phyloP scores from a whole-genome alignment of 1,284 basidiomycete genomes.

The Thecaphora thlaspeos region DNA sequence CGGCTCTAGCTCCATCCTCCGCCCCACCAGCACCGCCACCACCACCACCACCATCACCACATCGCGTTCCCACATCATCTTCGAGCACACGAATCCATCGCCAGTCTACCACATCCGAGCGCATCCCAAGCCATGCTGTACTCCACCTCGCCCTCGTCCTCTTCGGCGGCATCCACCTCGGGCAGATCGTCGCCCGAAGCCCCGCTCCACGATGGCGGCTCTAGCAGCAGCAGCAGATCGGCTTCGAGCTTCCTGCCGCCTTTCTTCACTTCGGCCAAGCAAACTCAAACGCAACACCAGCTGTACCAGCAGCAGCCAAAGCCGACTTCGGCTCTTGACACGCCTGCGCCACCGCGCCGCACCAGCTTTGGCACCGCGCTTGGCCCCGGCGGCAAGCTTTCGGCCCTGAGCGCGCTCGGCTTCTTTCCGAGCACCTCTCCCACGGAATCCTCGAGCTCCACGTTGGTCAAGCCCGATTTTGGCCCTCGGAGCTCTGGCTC shows the following conservation, averaged over 20 bases:
- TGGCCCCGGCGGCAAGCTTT: constrained; percentile 17
- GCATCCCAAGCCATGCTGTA: no score
- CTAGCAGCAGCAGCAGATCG: constrained; percentile 1
- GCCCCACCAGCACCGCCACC: no score
- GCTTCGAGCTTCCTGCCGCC: constrained; percentile 30
- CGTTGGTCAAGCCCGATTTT: background rate
- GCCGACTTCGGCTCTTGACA: constrained; percentile 4
- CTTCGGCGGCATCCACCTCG: constrained; percentile 22
- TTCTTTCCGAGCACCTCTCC: constrained; percentile 10
- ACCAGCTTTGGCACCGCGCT: constrained; percentile 26
- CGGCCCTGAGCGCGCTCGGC: constrained; percentile 28
- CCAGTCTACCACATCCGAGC: no score
- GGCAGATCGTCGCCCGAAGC: constrained; percentile 30
- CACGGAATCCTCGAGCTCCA: background rate
- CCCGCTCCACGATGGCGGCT: background rate
- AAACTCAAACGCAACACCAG: background rate
- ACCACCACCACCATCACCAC: no score
- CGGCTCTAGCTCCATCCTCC: no score
- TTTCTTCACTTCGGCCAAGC: constrained; percentile 14
- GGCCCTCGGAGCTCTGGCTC: background rate
- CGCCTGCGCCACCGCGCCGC: constrained; percentile 24
- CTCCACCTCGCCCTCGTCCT: constrained; percentile 18
- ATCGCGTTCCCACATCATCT: no score
- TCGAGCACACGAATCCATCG: no score
- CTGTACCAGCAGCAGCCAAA: background rate